These are phyloP conservation scores for Cytospora schulzeri DNA, from an alignment of 2,329 filamentous ascomycete genomes.

Conservation along the genomic window DNA sequence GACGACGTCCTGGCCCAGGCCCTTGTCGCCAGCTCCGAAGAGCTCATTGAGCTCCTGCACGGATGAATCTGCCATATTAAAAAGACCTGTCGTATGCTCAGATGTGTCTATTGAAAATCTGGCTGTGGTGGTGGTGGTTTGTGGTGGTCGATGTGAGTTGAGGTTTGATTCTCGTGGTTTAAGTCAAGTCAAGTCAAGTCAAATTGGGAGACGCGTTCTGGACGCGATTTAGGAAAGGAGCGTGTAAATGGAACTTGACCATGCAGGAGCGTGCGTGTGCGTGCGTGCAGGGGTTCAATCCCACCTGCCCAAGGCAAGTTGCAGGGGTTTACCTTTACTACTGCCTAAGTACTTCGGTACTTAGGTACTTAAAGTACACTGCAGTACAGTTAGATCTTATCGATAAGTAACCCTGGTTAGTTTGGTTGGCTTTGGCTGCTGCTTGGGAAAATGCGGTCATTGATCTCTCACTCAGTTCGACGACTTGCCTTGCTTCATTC, in stretches of 20 bases:
- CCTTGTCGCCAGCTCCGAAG: slow-evolving; percentile 59
- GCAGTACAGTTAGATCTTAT: slow-evolving; percentile 4
- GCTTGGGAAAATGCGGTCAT: background rate
- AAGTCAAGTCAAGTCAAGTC: background rate
- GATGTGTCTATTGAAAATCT: background rate
- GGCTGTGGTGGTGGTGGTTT: background rate
- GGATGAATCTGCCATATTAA: slow-evolving; percentile 43
- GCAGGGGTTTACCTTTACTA: background rate
- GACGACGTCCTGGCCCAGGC: slow-evolving; percentile 75
- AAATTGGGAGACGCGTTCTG: slow-evolving; percentile 24
- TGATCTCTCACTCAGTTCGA: background rate
- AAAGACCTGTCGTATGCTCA: slow-evolving; percentile 15
- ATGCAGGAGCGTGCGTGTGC: background rate
- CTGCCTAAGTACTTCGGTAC: background rate
- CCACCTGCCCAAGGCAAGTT: too few species aligned
- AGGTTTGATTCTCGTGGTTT: background rate
- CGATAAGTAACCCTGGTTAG: background rate
- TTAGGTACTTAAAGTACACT: background rate
- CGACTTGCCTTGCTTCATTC: background rate
- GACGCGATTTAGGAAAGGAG: slow-evolving; percentile 16
- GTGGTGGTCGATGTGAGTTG: background rate
- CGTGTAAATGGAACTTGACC: background rate
- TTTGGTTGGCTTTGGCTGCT: too few species aligned
- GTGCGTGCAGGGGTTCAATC: too few species aligned
- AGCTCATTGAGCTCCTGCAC: slow-evolving; percentile 47